Conservation (phyloP, 2,329 filamentous ascomycete genomes). For the Helotiales sp. region DNA sequence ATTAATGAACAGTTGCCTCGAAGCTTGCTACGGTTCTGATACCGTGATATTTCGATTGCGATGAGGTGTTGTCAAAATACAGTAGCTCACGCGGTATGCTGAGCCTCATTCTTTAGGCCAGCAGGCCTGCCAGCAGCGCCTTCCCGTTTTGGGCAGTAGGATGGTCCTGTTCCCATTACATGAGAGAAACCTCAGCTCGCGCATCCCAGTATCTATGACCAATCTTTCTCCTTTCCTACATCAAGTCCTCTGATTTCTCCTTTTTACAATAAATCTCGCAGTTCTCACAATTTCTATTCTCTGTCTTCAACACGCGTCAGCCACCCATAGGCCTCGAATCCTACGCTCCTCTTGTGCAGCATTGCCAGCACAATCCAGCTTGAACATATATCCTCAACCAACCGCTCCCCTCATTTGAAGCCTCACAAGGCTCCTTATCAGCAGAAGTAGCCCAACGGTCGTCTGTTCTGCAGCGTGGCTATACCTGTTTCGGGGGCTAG, state of each 20-base stretch:
- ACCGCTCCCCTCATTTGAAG: neutral
- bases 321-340: neutral
- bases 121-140: neutral
- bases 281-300: neutral
- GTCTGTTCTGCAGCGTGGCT: neutral
- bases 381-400: no score
- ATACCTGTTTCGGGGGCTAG: neutral
- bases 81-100: no score
- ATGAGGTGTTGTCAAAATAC: no score
- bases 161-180: neutral
- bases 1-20: no score
- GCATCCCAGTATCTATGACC: neutral
- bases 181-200: neutral
- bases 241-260: neutral
- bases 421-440: neutral
- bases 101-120: neutral
- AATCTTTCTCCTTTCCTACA: neutral
- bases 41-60: no score
- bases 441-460: neutral
- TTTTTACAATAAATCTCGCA: neutral
- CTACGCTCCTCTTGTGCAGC: neutral
- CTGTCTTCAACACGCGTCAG: neutral
- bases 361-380: no score
- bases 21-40: no score
- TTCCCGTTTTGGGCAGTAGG: neutral